Evolutionary conservation across 2,329 filamentous ascomycete species (phyloP).

Genomic region (Davidsoniella neocaledoniae): DNA sequence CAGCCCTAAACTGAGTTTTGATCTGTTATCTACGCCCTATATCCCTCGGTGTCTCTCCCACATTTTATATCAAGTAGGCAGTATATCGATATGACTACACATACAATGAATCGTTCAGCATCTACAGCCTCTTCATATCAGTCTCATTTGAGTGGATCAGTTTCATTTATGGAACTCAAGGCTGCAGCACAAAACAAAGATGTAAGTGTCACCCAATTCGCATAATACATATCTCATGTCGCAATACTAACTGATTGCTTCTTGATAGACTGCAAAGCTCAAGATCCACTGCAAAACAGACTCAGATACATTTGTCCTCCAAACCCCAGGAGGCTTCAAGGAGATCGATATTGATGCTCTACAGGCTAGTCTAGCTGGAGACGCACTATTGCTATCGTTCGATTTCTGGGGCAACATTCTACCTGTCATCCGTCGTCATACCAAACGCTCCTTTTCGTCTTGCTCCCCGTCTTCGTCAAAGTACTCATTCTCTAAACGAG

Average conservation of each 20-base stretch:
- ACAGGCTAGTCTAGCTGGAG: conserved; percentile 1
- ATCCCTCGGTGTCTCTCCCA: too few relatives aligned
- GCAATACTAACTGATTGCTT: not conserved
- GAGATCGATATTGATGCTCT: conserved; percentile 5
- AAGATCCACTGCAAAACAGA: conserved; percentile 10
- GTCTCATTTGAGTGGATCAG: not conserved
- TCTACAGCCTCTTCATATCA: too few relatives aligned
- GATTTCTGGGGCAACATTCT: conserved; percentile 8
- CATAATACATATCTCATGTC: not conserved
- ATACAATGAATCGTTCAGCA: too few relatives aligned
- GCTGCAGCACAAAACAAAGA: not conserved
- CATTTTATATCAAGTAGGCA: too few relatives aligned
- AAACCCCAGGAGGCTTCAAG: conserved; percentile 6
- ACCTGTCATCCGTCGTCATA: not conserved
- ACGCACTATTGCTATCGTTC: conserved; percentile 7
- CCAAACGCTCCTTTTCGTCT: not conserved
- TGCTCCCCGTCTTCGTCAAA: not conserved
- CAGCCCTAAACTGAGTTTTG: too few relatives aligned
- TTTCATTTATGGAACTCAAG: not conserved
- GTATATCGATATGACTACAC: too few relatives aligned
- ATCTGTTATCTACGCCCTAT: too few relatives aligned
- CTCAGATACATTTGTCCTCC: conserved; percentile 9
- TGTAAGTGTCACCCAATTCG: not conserved
- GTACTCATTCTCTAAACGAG: not conserved
- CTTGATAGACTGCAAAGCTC: not conserved